Evolutionary conservation across 2,329 filamentous ascomycete genomes (phyloP), one percentile per base, ranked within the genome.

Genomic region (Colletotrichum chrysophilum): DNA sequence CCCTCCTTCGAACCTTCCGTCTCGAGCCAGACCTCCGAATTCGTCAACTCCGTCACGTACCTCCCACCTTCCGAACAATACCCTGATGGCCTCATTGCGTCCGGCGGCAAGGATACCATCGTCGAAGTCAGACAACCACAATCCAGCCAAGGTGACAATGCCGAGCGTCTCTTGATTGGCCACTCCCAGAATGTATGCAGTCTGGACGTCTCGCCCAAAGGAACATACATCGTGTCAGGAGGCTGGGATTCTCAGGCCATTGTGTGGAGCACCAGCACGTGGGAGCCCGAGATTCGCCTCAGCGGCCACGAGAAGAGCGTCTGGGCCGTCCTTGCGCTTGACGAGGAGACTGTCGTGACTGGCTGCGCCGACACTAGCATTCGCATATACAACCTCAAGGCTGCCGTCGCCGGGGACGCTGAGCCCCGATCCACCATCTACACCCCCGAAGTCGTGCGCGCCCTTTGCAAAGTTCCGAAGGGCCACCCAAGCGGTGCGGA

Each of bases 221-320:
- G 93, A 3, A 91, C 87, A 61, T 95, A 92, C 83, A 89, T 98
- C 55, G 93, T 98, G 62, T 98, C 96, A 78, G 97, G 96, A 36
- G 95, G 96, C 80, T 99, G 97, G 97, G 97, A 99, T 84, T 92
- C 92, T 34, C 94, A 96, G 78, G 96, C 95, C 32, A 93, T 95
- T 70, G 87, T 98, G 68, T 99, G 97, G 97, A 90, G 89, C 77
- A 87, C 97, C n/a, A 91, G 91, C 55, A 96, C 94, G 78, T 98
- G 96, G 95, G 95, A 97, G 81, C 91, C 91, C 12, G 91, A 94
- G 78, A 86, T 92, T 14, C 82, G 36, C 87, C 88, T 99, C 21
- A 86, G 91, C 61, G 96, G 95, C 7, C 96, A 98, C 81, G 91
- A 93, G 71, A 84, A 84, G 80, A 94, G 93, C 66, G 96, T 99